These are phyloP conservation scores for Ophiostoma perfectum DNA, from an alignment of 2,329 filamentous ascomycete species.

Conservation along the genomic window DNA sequence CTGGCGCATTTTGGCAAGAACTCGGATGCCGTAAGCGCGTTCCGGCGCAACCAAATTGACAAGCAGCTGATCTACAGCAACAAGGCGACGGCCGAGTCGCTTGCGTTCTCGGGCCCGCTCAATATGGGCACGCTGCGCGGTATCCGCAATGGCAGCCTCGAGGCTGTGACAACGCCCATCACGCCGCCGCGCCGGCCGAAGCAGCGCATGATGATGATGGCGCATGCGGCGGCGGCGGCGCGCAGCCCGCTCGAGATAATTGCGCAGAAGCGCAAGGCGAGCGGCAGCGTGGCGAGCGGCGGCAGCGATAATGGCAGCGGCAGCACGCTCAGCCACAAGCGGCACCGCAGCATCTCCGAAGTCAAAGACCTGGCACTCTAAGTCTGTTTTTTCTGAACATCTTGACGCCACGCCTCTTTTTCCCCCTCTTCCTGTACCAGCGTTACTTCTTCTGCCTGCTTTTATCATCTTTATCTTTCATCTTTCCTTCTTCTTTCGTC, in stretches of 20 bases:
- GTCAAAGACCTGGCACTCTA: slow-evolving; percentile 38
- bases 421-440: neutral
- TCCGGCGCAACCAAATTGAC: slow-evolving; percentile 64
- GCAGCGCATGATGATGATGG: slow-evolving; percentile 36
- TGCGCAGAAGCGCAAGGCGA: slow-evolving; percentile 49
- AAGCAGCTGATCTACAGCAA: slow-evolving; percentile 56
- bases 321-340: slow-evolving; percentile 46
- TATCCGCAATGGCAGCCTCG: slow-evolving; percentile 60
- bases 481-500: neutral
- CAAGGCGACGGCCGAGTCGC: slow-evolving; percentile 56
- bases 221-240: slow-evolving; percentile 35
- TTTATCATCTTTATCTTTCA: neutral
- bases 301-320: slow-evolving; percentile 35
- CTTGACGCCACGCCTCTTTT: neutral
- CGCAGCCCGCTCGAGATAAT: slow-evolving; percentile 47
- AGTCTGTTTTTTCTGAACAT: neutral
- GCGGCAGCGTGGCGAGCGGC: slow-evolving; percentile 9
- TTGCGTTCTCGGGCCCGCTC: slow-evolving; percentile 57
- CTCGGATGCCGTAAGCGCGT: slow-evolving; percentile 66
- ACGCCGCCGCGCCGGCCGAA: slow-evolving; percentile 60
- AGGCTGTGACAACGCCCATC: slow-evolving; percentile 61
- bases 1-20: slow-evolving; percentile 64
- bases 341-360: slow-evolving; percentile 55
- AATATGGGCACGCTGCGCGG: slow-evolving; percentile 56
- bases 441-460: neutral